Percentiles rank a stretch among this genome's conserved stretches.
phyloP scores from a whole-genome alignment of 202 grass and related monocot species.

The Eragrostis tef region DNA sequence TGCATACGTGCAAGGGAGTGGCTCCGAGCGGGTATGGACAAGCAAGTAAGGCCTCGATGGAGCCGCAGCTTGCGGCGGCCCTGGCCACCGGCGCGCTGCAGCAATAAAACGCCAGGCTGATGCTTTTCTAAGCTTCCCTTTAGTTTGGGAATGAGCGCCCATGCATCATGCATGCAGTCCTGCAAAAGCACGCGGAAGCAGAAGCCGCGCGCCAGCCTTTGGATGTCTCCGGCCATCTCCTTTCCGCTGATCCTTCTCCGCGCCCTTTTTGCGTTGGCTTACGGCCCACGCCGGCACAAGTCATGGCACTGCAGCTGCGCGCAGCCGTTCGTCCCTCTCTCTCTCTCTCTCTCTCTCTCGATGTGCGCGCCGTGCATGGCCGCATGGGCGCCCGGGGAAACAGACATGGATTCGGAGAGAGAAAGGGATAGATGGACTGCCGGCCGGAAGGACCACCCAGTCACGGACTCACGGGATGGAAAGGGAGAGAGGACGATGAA shows the following conservation, averaged over 20 bases:
- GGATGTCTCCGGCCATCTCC: constrained; percentile 21
- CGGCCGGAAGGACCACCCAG: constrained; percentile 49
- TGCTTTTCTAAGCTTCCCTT: constrained; percentile 49
- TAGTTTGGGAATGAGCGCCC: not conserved
- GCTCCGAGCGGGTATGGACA: constrained; percentile 52
- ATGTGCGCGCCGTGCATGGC: constrained; percentile 32
- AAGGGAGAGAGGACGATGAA: not conserved
- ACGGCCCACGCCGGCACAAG: constrained; percentile 39
- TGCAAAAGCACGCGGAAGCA: constrained; percentile 1
- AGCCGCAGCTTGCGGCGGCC: constrained; percentile 9
- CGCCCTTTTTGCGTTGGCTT: not conserved
- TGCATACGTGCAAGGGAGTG: constrained; percentile 25
- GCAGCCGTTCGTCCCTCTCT: too few species aligned
- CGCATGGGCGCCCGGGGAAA: constrained; percentile 14
- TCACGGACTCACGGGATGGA: not conserved
- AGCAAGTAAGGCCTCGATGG: constrained; percentile 38
- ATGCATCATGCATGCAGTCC: constrained; percentile 20
- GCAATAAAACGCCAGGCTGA: constrained; percentile 57
- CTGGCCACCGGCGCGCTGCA: constrained; percentile 20
- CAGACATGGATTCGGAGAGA: constrained; percentile 45
- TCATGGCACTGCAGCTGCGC: constrained; percentile 1
- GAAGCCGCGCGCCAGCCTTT: not conserved
- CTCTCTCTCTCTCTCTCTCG: too few species aligned
- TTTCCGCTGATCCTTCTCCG: not conserved
- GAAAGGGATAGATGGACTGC: constrained; percentile 13